phyloP scores from a whole-genome alignment of 805 yeast species.

The Diddensiella santjacobensis region DNA sequence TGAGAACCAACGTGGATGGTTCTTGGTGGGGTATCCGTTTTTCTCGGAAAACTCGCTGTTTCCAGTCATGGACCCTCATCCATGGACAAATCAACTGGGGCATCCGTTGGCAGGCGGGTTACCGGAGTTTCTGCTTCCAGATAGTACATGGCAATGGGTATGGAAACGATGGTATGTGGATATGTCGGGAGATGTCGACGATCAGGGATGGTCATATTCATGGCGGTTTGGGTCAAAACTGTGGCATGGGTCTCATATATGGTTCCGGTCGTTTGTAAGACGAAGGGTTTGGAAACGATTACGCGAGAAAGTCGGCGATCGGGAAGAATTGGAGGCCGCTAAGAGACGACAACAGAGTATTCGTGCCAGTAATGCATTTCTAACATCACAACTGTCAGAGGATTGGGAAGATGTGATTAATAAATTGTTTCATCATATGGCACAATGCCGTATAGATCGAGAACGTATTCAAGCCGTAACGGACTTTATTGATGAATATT shows the following conservation, averaged over 20 bases:
- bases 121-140: conserved; percentile 44
- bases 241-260: conserved; percentile 62
- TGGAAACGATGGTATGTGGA: conserved; percentile 73
- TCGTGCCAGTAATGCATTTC: not conserved
- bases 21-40: conserved; percentile 36
- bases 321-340: not conserved
- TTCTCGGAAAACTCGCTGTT: conserved; percentile 35
- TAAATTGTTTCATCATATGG: conserved; percentile 6
- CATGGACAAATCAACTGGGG: conserved; percentile 35
- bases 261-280: conserved; percentile 59
- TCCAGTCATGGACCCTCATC: conserved; percentile 36
- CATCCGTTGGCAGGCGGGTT: conserved; percentile 31
- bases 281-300: conserved; percentile 61
- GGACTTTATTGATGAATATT: conserved; percentile 1
- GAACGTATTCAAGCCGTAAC: conserved; percentile 16
- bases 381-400: too few relatives aligned
- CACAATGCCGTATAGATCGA: conserved; percentile 16
- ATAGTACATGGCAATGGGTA: conserved; percentile 59
- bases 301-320: conserved; percentile 11
- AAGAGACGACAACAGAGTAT: not conserved
- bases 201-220: conserved; percentile 80
- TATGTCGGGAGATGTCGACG: conserved; percentile 69
- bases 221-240: conserved; percentile 42
- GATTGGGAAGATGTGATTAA: not conserved
- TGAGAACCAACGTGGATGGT: conserved; percentile 42